phyloP scores from a whole-genome alignment of 208 protist genomes.

The Trypanosoma brucei region DNA sequence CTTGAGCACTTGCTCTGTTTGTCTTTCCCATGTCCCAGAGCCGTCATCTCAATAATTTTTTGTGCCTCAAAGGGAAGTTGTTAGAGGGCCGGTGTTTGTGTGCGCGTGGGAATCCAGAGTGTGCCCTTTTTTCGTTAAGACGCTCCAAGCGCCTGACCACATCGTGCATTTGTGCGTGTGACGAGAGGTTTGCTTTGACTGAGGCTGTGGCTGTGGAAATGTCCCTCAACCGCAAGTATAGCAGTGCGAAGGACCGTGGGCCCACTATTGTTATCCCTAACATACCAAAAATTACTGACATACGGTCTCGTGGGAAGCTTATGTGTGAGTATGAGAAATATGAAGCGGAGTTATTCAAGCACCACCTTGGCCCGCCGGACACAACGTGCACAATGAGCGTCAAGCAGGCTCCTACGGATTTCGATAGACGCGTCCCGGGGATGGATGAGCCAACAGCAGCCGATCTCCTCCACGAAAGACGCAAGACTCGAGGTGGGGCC shows the following conservation, averaged over 20 bases:
- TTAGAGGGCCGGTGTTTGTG: too few relatives aligned
- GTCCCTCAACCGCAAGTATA: conserved; percentile 15
- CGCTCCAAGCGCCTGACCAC: too few relatives aligned
- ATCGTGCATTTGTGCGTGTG: too few relatives aligned
- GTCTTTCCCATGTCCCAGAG: too few relatives aligned
- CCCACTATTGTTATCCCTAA: conserved; percentile 63
- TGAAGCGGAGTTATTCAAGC: conserved; percentile 82
- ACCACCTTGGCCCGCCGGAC: conserved; percentile 72
- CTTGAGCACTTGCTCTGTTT: too few relatives aligned
- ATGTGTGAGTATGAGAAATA: conserved; percentile 86
- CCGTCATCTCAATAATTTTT: too few relatives aligned
- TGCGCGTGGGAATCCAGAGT: too few relatives aligned
- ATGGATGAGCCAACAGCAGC: conserved; percentile 54
- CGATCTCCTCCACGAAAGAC: conserved; percentile 53
- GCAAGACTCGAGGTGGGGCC: conserved; percentile 4
- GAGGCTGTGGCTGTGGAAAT: neutral
- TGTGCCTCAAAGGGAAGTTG: too few relatives aligned
- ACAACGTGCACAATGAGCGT: conserved; percentile 68
- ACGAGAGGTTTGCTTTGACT: too few relatives aligned
- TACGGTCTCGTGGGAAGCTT: conserved; percentile 68
- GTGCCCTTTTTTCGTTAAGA: too few relatives aligned
- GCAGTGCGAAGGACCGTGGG: conserved; percentile 17
- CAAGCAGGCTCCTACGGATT: conserved; percentile 45
- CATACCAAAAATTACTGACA: conserved; percentile 80
- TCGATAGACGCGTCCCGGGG: conserved; percentile 65